Conservation (phyloP, 352 stramenopile species). For the Phytophthora capsici region DNA sequence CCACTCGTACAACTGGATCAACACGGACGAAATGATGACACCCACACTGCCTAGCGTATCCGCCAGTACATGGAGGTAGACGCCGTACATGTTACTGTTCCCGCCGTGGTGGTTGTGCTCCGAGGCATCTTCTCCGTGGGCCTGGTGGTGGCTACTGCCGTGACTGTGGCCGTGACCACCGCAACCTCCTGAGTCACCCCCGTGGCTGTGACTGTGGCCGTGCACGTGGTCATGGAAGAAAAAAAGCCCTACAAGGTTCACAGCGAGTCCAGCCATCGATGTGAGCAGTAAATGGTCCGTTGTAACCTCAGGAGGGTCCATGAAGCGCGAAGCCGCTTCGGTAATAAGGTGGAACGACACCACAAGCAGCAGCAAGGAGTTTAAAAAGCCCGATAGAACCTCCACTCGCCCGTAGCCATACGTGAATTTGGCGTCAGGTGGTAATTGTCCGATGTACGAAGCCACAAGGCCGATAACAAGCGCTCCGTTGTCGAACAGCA, state of each 20-base stretch:
- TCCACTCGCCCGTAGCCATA: slow-evolving; percentile 90
- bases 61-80: slow-evolving; percentile 91
- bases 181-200: slow-evolving; percentile 37
- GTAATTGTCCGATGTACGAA: slow-evolving; percentile 82
- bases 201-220: slow-evolving; percentile 69
- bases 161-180: slow-evolving; percentile 70
- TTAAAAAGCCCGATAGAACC: slow-evolving; percentile 88
- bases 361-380: slow-evolving; percentile 84
- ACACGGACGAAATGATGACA: slow-evolving; percentile 88
- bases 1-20: slow-evolving; percentile 88
- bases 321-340: slow-evolving; percentile 76
- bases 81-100: slow-evolving; percentile 92
- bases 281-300: slow-evolving; percentile 89
- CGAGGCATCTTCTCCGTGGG: slow-evolving; percentile 54
- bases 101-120: slow-evolving; percentile 31
- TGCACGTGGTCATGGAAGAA: slow-evolving; percentile 92
- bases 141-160: slow-evolving; percentile 55
- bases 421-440: slow-evolving; percentile 74
- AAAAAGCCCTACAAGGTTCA: slow-evolving; percentile 90
- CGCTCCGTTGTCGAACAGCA: slow-evolving; percentile 90
- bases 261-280: slow-evolving; percentile 76
- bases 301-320: slow-evolving; percentile 76
- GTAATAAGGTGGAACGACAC: slow-evolving; percentile 87
- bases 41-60: slow-evolving; percentile 90
- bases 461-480: slow-evolving; percentile 86